phyloP scores from a whole-genome alignment of 441 rosid species.

The Bruguiera hainesii region DNA sequence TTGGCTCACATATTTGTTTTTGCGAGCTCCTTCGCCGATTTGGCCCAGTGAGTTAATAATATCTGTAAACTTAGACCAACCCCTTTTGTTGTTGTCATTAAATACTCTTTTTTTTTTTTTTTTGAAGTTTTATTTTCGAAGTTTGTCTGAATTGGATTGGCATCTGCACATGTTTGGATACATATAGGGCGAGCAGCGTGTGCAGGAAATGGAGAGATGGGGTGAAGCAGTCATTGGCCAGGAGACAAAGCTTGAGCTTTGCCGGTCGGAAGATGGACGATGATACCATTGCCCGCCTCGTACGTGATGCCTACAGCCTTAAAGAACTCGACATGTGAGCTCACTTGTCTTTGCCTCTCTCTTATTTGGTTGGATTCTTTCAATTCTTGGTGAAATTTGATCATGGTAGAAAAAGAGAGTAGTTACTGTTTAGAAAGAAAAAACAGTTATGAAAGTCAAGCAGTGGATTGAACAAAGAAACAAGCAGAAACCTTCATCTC shows the following conservation, averaged over 20 bases:
- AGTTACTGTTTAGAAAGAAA: too few relatives aligned
- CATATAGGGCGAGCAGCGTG: slow-evolving; percentile 65
- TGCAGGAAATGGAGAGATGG: slow-evolving; percentile 82
- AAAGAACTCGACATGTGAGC: slow-evolving; percentile 81
- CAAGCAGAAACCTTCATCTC: too few relatives aligned
- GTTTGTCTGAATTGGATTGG: slow-evolving; percentile 9
- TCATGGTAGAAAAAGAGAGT: too few relatives aligned
- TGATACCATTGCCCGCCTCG: slow-evolving; percentile 65
- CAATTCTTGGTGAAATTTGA: neutral
- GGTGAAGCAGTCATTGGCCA: slow-evolving; percentile 69
- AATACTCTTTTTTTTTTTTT: neutral
- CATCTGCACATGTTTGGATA: neutral
- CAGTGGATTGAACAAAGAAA: too few relatives aligned
- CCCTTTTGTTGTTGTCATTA: too few relatives aligned
- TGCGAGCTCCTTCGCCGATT: slow-evolving; percentile 71
- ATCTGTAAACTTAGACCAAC: neutral
- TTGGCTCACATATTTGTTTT: slow-evolving; percentile 61
- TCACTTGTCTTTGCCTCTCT: neutral
- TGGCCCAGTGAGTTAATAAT: slow-evolving; percentile 55
- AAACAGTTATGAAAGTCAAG: too few relatives aligned
- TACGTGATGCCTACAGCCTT: slow-evolving; percentile 66
- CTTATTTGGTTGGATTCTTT: neutral
- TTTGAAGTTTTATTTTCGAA: neutral
- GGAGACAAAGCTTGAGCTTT: slow-evolving; percentile 64
- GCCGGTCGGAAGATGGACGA: slow-evolving; percentile 85